Conservation (phyloP, 257 asterid species). For the Cordia subcordata region DNA sequence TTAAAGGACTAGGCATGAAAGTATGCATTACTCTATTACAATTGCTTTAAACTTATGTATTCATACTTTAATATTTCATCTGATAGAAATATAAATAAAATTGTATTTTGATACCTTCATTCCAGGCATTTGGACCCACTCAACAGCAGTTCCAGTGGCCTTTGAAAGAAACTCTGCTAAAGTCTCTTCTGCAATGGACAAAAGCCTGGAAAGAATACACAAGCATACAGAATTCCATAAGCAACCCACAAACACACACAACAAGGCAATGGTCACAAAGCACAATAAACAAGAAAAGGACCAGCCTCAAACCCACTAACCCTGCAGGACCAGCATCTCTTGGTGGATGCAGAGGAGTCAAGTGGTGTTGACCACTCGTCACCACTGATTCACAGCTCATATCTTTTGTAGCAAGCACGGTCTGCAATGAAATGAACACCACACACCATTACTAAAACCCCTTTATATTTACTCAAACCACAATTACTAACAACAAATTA, state of each 20-base stretch:
- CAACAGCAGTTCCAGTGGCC: slow-evolving; percentile 98
- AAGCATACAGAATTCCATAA: slow-evolving; percentile 28
- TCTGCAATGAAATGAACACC: slow-evolving; percentile 32
- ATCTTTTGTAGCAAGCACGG: slow-evolving; percentile 63
- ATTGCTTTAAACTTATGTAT: too few relatives aligned
- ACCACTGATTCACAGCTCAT: slow-evolving; percentile 91
- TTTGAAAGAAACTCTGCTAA: slow-evolving; percentile 91
- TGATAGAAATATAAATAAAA: too few relatives aligned
- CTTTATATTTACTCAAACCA: too few relatives aligned
- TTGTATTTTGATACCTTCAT: slow-evolving; percentile 55
- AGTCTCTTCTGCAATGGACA: slow-evolving; percentile 98
- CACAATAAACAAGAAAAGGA: slow-evolving; percentile 40
- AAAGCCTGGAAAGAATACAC: slow-evolving; percentile 51
- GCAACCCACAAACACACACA: slow-evolving; percentile 32
- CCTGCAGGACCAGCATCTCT: slow-evolving; percentile 99
- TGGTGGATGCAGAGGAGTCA: slow-evolving; percentile 86
- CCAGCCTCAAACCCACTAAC: slow-evolving; percentile 47
- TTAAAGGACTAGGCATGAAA: too few relatives aligned
- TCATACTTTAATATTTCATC: too few relatives aligned
- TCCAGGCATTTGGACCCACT: slow-evolving; percentile 99
- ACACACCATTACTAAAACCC: neutral
- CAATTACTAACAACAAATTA: too few relatives aligned
- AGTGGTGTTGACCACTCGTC: slow-evolving; percentile 80
- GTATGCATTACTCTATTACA: too few relatives aligned
- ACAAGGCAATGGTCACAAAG: slow-evolving; percentile 27